Percentiles rank a stretch among this genome's conserved stretches.
phyloP scores from a whole-genome alignment of 495 filamentous ascomycete species.

The Hypoxylon intermedium region DNA sequence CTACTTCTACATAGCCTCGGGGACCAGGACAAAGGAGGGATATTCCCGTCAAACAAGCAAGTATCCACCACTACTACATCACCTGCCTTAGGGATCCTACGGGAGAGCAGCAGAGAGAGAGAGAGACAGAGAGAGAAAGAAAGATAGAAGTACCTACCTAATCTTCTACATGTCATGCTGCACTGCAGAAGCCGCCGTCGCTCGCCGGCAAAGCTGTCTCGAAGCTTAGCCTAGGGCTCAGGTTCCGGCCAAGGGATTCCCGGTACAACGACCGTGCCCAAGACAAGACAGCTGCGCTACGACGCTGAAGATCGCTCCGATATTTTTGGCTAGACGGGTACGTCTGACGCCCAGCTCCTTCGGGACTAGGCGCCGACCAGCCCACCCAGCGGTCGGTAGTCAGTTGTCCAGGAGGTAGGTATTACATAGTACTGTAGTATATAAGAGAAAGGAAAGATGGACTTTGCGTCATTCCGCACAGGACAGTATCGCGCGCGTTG shows the following conservation, averaged over 20 bases:
- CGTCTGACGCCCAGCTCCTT: conserved; percentile 32
- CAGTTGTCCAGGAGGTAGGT: conserved; percentile 3
- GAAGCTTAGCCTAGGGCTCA: conserved; percentile 40
- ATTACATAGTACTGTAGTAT: conserved; percentile 19
- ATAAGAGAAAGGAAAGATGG: conserved; percentile 2
- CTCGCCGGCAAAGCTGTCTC: conserved; percentile 37
- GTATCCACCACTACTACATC: conserved; percentile 19
- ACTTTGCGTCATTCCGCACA: conserved; percentile 34
- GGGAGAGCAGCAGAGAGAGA: neutral
- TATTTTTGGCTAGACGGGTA: conserved; percentile 42
- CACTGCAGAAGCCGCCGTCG: conserved; percentile 36
- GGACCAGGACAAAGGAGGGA: conserved; percentile 27
- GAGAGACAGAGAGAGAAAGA: neutral
- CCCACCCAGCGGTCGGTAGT: conserved; percentile 33
- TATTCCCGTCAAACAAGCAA: conserved; percentile 32
- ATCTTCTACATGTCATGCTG: conserved; percentile 17
- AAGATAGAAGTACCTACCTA: neutral
- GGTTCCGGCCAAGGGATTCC: conserved; percentile 38
- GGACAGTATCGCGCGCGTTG: conserved; percentile 26
- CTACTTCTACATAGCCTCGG: conserved; percentile 11
- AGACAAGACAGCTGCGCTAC: conserved; percentile 40
- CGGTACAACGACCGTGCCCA: conserved; percentile 39
- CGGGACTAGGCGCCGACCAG: conserved; percentile 37
- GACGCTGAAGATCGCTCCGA: conserved; percentile 40
- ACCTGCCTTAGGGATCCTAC: neutral